Percentiles rank a stretch among this genome's conserved stretches.
Evolutionary conservation across 2,329 filamentous ascomycete genomes (phyloP).

Genomic region (Paradendryphiella salina): DNA sequence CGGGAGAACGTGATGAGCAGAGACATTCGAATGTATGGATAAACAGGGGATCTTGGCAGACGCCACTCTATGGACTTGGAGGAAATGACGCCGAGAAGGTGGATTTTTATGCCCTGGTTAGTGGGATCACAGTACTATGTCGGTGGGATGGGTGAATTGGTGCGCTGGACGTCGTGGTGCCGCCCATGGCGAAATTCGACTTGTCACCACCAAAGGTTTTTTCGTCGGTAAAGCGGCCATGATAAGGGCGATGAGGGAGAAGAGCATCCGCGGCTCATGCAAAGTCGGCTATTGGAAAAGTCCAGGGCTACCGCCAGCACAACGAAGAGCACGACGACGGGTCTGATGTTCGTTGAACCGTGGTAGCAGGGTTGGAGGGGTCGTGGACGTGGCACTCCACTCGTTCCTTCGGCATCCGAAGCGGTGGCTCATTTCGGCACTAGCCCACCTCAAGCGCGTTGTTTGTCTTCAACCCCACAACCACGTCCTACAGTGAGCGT

Average conservation of each 20-base stretch:
- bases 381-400: constrained; percentile 29
- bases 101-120: neutral
- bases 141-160: neutral
- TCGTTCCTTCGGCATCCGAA: constrained; percentile 27
- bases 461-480: constrained; percentile 14
- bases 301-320: neutral
- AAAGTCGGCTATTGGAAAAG: neutral
- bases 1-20: neutral
- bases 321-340: neutral
- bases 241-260: neutral
- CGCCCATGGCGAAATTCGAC: neutral
- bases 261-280: neutral
- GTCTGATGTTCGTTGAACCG: constrained; percentile 22
- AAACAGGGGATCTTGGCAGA: neutral
- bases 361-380: constrained; percentile 23
- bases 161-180: neutral
- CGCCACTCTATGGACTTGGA: neutral
- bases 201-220: constrained; percentile 17
- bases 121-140: neutral
- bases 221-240: neutral
- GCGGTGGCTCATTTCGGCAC: constrained; percentile 31
- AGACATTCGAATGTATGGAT: neutral
- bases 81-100: neutral
- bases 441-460: constrained; percentile 26
- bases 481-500: constrained; percentile 10